Evolutionary conservation across 1,139 yeast species (phyloP), one percentile per base, ranked within the genome.

Genomic region (Meyerozyma smithsonii): DNA sequence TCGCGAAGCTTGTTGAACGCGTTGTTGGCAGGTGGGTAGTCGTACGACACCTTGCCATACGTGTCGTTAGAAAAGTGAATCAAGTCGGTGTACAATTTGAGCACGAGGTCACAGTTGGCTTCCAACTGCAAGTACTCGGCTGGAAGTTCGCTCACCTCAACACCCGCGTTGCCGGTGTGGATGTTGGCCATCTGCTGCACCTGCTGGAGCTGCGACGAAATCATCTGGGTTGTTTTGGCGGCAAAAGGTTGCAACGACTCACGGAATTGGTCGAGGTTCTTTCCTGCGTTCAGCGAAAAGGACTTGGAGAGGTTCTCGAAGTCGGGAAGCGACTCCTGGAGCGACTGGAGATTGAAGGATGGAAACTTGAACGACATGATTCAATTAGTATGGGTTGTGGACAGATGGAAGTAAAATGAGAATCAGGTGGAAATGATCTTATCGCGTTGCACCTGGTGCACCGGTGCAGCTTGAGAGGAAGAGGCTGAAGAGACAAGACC

Each of bases 81-180:
- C 47, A 81, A 66, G 55, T 79, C 80, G 46, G 78, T 76, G 61
- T 80, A 79, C 46, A 79, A 73, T 41, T 69, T 69, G 54, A 78
- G 76, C 48, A 82, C 65, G 41, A 76, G 69, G 59, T 81, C 92
- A 45, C 84, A 81, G 52, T 76, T 77, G 45, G 72, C 66, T 58
- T 84, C 94, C 50, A 85, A 67, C 44, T 74, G 72, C 46, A 77
- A 69, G 59, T 85, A 85, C 48, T 84, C 89, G 36, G 75, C 74
- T 30, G 95, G 95, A 42, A 84, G 69, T 56, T 84, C 87, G 46
- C 85, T 77, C 14, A 66, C 66, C 44, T 70, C 76, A 21, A 68
- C 56, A 40, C 60, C 59, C 23, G 61, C 46, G 35, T 45, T 41
- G 11, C 46, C 52, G n/a, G 49, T 45, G 38, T 49, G 49, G 42